phyloP scores from a whole-genome alignment of 371 early-diverging fungal genomes.

The Mucor velutinosus region DNA sequence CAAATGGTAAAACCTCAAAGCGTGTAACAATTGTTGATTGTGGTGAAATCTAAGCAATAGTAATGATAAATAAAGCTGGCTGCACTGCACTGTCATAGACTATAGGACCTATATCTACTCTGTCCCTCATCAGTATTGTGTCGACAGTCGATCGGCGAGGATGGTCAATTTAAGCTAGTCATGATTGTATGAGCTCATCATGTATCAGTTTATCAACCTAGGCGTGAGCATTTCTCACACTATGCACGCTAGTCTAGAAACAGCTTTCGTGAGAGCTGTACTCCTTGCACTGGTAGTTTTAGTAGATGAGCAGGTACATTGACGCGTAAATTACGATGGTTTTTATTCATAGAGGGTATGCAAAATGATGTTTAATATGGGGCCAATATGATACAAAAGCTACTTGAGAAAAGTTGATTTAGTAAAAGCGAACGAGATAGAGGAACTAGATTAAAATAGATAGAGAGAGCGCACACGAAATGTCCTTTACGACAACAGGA shows the following conservation, averaged over 20 bases:
- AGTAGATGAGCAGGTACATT: not conserved
- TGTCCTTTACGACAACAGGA: not conserved
- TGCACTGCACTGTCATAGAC: not conserved
- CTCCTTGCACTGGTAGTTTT: not conserved
- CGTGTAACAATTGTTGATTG: slow-evolving; percentile 67
- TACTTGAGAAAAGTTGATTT: not conserved
- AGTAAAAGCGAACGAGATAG: too few species aligned
- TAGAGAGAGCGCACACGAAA: too few species aligned
- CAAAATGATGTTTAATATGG: not conserved
- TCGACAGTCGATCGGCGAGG: too few species aligned
- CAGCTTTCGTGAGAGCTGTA: too few species aligned
- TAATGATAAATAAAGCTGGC: not conserved
- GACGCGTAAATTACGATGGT: not conserved
- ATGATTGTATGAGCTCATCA: not conserved
- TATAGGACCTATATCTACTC: not conserved
- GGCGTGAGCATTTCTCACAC: too few species aligned
- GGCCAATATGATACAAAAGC: not conserved
- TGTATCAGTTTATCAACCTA: too few species aligned
- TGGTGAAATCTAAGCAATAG: slow-evolving; percentile 52
- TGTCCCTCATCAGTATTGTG: too few species aligned
- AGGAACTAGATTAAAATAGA: too few species aligned
- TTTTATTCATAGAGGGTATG: not conserved
- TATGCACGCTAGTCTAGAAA: too few species aligned
- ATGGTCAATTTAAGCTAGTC: too few species aligned
- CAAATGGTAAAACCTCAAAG: slow-evolving; percentile 55